Base-by-base conservation (phyloP, 169 alveolate genomes). In the Cryptosporidium meleagridis region DNA sequence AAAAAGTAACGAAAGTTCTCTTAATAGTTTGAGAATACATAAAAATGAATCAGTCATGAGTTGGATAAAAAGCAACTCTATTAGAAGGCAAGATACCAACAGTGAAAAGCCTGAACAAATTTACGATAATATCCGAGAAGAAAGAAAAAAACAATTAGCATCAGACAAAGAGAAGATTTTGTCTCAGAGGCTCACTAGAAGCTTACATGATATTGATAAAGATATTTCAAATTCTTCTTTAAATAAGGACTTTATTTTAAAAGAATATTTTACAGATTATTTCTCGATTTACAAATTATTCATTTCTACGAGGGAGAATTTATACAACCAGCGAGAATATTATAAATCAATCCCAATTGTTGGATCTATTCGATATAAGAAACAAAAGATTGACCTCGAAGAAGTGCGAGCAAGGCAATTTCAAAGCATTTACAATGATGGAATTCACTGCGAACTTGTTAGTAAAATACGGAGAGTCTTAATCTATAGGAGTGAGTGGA, bases 401-500 rank as follows among this genome's bases (percentile, higher is more conserved):
- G 89, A 80, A 65, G 89, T 80, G 12, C 45, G 33, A 12, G 10
- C 51, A 23, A 80, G 89, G n/a, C 89, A 80, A 62, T 80, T 44
- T 53, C 89, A 80, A 62, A 80, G 80, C 37, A 16, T 62, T 29
- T 80, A 80, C 52, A 80, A 80, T 18, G 75, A 80, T 44, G 53
- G 70, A 26, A 51, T 21, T 29, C 33, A 31, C 18, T 55, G 69
- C 10, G 89, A 80, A 65, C 73, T 61, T 7, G 2, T 10, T 1
- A n/a, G 41, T 4, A 70, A 45, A 16, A 62, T 80, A 26, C 73
- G 89, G 0, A 37, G 89, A 61, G 89, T 80, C 16, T 39, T 80
- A 33, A 80, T 80, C 23, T 58, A 80, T 41, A 80, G 89, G 26
- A 80, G 75, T 80, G 89, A 80, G 16, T 80, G 89, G 89, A 80